Conservation (phyloP, 768 basidiomycete species). For the Leccinum ochraceum region DNA sequence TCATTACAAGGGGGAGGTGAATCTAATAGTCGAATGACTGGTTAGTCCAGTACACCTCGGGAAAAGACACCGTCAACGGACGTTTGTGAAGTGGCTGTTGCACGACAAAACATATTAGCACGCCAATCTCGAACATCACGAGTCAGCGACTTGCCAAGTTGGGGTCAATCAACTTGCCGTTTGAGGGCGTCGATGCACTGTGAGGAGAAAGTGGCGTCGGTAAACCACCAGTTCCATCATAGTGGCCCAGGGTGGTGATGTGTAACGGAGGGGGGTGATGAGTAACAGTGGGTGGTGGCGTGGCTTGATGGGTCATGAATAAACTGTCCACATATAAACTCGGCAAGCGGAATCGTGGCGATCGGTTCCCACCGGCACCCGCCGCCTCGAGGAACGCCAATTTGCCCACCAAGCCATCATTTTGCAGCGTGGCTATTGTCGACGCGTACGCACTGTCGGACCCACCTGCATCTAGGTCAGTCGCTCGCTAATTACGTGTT, state of each 20-base stretch:
- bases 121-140: background rate
- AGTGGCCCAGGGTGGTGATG: conserved; percentile 41
- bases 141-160: conserved; percentile 49
- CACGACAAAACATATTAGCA: conserved; percentile 11
- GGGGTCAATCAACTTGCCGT: conserved; percentile 54
- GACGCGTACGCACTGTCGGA: conserved; percentile 55
- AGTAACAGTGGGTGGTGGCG: conserved; percentile 25
- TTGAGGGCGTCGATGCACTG: conserved; percentile 31
- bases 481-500: background rate
- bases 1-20: conserved; percentile 85
- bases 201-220: conserved; percentile 67
- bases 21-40: conserved; percentile 43
- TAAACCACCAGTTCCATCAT: conserved; percentile 57
- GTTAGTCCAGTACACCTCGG: conserved; percentile 5
- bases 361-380: conserved; percentile 42
- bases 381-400: conserved; percentile 60
- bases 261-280: conserved; percentile 49
- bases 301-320: conserved; percentile 39
- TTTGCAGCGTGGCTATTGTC: conserved; percentile 57
- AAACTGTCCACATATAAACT: conserved; percentile 53
- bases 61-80: conserved; percentile 37
- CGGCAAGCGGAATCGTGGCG: conserved; percentile 52
- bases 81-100: conserved; percentile 76
- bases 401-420: conserved; percentile 65
- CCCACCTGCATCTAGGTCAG: conserved; percentile 44